These are phyloP conservation scores for Neofusicoccum ribis DNA, from an alignment of 2,329 filamentous ascomycete genomes.

Conservation along the genomic window DNA sequence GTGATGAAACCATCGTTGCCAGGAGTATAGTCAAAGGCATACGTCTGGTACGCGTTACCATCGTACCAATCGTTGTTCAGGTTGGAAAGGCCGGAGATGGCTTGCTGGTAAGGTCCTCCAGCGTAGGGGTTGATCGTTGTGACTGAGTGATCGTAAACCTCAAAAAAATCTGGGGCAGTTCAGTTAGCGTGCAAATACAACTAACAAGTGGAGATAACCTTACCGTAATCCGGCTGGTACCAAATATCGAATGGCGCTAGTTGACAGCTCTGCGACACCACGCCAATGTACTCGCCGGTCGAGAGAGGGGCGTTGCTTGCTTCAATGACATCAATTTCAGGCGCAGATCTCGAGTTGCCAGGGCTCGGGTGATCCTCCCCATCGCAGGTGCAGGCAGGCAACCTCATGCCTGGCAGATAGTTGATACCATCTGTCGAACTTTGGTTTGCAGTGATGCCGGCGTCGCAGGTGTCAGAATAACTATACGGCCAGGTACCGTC, in stretches of 20 bases:
- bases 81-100: constrained; percentile 55
- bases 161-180: constrained; percentile 55
- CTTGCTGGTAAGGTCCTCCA: constrained; percentile 58
- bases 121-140: constrained; percentile 54
- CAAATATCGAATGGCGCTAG: constrained; percentile 70
- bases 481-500: constrained; percentile 76
- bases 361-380: constrained; percentile 65
- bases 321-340: constrained; percentile 73
- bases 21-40: constrained; percentile 58
- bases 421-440: constrained; percentile 67
- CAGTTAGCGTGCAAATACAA: constrained; percentile 9
- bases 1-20: constrained; percentile 61
- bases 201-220: constrained; percentile 15
- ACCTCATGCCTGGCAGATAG: constrained; percentile 67
- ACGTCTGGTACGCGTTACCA: constrained; percentile 55
- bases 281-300: constrained; percentile 55
- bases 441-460: constrained; percentile 71
- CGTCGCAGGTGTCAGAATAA: constrained; percentile 67
- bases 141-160: constrained; percentile 61
- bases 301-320: constrained; percentile 60
- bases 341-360: constrained; percentile 65
- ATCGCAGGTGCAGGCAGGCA: constrained; percentile 67
- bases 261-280: constrained; percentile 67
- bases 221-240: constrained; percentile 61
- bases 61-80: constrained; percentile 60